A percentile compares a stretch with the other conserved stretches of the same genome.
Conservation (phyloP, 2,329 filamentous ascomycete genomes). For the Hymenoscyphus infarciens region DNA sequence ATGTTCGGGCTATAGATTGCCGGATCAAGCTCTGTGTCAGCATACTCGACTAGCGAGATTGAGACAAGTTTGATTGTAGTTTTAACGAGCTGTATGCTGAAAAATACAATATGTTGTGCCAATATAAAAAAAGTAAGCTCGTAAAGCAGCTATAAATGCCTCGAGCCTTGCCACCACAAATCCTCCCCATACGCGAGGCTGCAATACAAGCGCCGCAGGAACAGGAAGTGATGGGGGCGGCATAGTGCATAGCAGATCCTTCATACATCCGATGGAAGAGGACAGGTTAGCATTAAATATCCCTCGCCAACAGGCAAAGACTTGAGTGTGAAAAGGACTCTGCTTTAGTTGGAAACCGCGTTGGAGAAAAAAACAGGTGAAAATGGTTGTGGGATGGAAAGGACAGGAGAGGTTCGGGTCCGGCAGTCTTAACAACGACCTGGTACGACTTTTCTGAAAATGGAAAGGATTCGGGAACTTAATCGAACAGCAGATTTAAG, state of each 20-base stretch:
- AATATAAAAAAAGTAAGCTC: too few relatives aligned
- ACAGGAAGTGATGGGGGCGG: not conserved
- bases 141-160: too few relatives aligned
- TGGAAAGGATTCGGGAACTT: not conserved
- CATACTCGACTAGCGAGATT: too few relatives aligned
- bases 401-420: not conserved
- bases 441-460: not conserved
- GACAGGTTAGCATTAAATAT: not conserved
- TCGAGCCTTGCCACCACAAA: not conserved
- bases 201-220: not conserved
- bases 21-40: too few relatives aligned
- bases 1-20: too few relatives aligned
- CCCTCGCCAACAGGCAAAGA: not conserved
- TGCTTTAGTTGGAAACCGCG: not conserved
- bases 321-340: not conserved
- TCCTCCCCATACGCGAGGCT: not conserved
- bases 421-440: not conserved
- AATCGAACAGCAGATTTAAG: not conserved
- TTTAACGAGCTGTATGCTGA: too few relatives aligned
- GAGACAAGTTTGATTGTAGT: too few relatives aligned
- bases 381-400: not conserved
- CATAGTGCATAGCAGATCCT: not conserved
- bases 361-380: not conserved
- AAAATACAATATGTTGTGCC: too few relatives aligned
- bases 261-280: not conserved